Evolutionary conservation across 1,139 yeast genomes (phyloP), one percentile per base, ranked within the genome.

Genomic region (Zhuliangozyma blackwelliae): DNA sequence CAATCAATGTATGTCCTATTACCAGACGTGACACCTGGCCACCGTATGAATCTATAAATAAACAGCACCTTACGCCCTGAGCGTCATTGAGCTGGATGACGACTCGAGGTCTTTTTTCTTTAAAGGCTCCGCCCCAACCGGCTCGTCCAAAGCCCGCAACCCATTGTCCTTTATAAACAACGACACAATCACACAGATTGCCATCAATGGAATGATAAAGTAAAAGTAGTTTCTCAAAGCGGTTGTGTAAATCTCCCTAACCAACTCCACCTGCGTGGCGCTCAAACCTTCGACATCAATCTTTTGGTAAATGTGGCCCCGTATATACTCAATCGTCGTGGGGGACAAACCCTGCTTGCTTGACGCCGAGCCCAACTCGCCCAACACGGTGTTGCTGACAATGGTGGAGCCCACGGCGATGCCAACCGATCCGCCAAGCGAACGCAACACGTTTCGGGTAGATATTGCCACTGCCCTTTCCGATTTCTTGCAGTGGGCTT

Each of bases 381-480:
- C 40, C 25, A 51, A 39, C 23, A 51, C 44, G 3, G 52, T 38
- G 31, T 54, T 54, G 36, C 57, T 51, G 7, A 57, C 54, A 25
- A 54, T 52, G 16, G 56, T 48, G 5, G 63, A 55, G 6, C 56
- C 58, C 31, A 54, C 37, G 5, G 62, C 59, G 25, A 54, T 55
- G n/a, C 64, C 64, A 12, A 57, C 50, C 2, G 82, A 71, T 21
- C 79, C 80, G 28, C 83, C 82, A 35, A 77, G 64, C 1, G 76
- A 68, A 40, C 82, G 54, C 34, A 74, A 45, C 9, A 75, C 72
- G 45, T 75, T 76, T 50, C 82, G 61, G 1, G 77, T 64, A 3
- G 79, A 66, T 8, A 76, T 75, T 8, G 75, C 76, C 10, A 76
- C 78, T 0, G 82, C 80, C 32, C 82, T 54, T 43, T 77, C 81